Percentiles rank a stretch among this genome's conserved stretches.
Evolutionary conservation across 805 yeast genomes (phyloP).

Genomic region (Yamadazyma kitorensis): DNA sequence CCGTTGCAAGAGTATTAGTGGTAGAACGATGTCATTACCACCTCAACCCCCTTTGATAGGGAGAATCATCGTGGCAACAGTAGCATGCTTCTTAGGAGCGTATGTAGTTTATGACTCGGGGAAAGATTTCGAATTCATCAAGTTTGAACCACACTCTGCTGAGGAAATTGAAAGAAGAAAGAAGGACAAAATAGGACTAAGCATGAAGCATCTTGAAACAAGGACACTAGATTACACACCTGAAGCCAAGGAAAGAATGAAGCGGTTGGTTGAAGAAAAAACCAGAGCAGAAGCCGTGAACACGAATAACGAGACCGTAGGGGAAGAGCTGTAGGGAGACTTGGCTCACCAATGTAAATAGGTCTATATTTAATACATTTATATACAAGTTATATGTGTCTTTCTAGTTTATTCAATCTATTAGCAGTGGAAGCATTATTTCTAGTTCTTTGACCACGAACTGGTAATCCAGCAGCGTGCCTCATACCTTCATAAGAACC

Average conservation of each 20-base stretch:
- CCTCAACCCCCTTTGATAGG: slow-evolving; percentile 35
- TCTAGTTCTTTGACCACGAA: slow-evolving; percentile 84
- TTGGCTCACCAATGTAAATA: no score
- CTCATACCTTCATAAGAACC: slow-evolving; percentile 88
- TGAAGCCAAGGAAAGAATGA: slow-evolving; percentile 37
- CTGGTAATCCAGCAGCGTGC: slow-evolving; percentile 71
- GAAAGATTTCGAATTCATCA: slow-evolving; percentile 38
- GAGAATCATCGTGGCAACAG: slow-evolving; percentile 33
- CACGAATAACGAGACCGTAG: not conserved
- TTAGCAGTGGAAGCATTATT: slow-evolving; percentile 89
- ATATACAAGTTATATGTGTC: slow-evolving; percentile 29
- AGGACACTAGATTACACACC: slow-evolving; percentile 42
- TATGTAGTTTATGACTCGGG: slow-evolving; percentile 32
- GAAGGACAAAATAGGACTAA: slow-evolving; percentile 28
- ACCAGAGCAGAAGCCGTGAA: slow-evolving; percentile 1
- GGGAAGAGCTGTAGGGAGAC: no score
- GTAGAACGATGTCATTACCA: no score
- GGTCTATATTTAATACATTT: no score
- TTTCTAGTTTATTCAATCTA: slow-evolving; percentile 74
- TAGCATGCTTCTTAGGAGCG: slow-evolving; percentile 33
- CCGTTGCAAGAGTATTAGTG: no score
- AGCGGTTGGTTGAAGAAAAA: slow-evolving; percentile 20
- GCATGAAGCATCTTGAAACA: slow-evolving; percentile 29
- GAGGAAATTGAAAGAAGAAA: slow-evolving; percentile 39
- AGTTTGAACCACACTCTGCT: slow-evolving; percentile 34